Evolutionary conservation across 1,284 basidiomycete species (phyloP).

Genomic region (Amylostereum chailletii): DNA sequence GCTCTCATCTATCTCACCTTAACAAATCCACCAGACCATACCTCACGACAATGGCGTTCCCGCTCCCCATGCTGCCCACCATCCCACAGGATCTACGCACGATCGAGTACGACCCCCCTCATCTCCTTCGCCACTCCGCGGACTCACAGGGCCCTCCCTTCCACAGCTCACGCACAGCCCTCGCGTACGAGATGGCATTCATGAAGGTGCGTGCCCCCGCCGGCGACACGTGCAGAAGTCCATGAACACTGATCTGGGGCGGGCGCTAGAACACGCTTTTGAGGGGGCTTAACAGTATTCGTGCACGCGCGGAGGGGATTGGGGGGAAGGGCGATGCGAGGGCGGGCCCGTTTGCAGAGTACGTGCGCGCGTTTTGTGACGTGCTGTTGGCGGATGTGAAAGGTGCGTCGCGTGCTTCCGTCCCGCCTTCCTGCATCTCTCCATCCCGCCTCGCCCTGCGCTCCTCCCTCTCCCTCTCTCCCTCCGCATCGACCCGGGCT

Average conservation of each 20-base stretch:
- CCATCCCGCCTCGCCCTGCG: not conserved
- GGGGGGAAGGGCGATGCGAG: constrained; percentile 1
- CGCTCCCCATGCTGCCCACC: constrained; percentile 8
- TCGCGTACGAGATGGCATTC: constrained; percentile 10
- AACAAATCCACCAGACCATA: constrained; percentile 1
- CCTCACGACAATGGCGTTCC: constrained; percentile 7
- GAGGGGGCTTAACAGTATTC: constrained; percentile 9
- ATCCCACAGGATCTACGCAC: constrained; percentile 4
- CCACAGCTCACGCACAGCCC: constrained; percentile 2
- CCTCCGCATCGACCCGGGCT: no score
- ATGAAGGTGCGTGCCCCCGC: constrained; percentile 9
- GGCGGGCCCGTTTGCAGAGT: constrained; percentile 5
- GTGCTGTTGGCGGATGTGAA: constrained; percentile 6
- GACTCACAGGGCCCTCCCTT: constrained; percentile 1
- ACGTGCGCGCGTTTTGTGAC: constrained; percentile 7
- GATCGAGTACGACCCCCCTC: constrained; percentile 8
- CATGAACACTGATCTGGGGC: not conserved
- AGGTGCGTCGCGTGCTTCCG: not conserved
- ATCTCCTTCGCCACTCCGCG: not conserved
- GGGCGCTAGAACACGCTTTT: constrained; percentile 10
- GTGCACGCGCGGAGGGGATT: constrained; percentile 6
- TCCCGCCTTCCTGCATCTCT: no score
- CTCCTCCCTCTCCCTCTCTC: not conserved
- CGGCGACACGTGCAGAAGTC: not conserved
- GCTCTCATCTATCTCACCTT: not conserved